phyloP scores from a whole-genome alignment of 306 rosid species.

The Morella rubra region DNA sequence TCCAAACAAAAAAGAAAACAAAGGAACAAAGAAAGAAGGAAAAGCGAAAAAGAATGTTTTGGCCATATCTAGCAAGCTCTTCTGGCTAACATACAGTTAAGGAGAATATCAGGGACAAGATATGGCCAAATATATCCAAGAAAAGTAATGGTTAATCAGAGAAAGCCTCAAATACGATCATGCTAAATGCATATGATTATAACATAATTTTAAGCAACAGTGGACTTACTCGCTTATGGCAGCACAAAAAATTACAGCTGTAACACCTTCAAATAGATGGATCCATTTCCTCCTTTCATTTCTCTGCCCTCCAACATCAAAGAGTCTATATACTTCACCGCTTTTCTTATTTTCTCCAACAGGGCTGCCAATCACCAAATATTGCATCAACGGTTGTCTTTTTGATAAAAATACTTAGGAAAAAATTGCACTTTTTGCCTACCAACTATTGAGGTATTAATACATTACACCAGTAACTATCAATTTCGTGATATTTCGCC shows the following conservation, averaged over 20 bases:
- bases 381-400: slow-evolving; percentile 16
- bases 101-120: not conserved
- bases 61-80: not conserved
- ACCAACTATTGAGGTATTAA: no score
- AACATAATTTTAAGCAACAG: slow-evolving; percentile 16
- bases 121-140: not conserved
- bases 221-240: slow-evolving; percentile 92
- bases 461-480: no score
- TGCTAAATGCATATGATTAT: slow-evolving; percentile 20
- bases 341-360: slow-evolving; percentile 98
- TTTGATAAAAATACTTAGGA: not conserved
- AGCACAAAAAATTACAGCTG: slow-evolving; percentile 97
- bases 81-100: not conserved
- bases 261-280: slow-evolving; percentile 98
- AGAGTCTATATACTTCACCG: slow-evolving; percentile 94
- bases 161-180: slow-evolving; percentile 12
- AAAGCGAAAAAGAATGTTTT: not conserved
- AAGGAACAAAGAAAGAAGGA: not conserved
- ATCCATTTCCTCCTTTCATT: slow-evolving; percentile 99
- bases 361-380: slow-evolving; percentile 64
- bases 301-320: slow-evolving; percentile 99
- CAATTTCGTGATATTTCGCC: no score
- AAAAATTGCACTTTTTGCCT: not conserved
- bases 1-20: not conserved
- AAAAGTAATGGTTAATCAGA: slow-evolving; percentile 8